phyloP scores from a whole-genome alignment of 495 filamentous ascomycete species.

The Aspergillus homomorphus region DNA sequence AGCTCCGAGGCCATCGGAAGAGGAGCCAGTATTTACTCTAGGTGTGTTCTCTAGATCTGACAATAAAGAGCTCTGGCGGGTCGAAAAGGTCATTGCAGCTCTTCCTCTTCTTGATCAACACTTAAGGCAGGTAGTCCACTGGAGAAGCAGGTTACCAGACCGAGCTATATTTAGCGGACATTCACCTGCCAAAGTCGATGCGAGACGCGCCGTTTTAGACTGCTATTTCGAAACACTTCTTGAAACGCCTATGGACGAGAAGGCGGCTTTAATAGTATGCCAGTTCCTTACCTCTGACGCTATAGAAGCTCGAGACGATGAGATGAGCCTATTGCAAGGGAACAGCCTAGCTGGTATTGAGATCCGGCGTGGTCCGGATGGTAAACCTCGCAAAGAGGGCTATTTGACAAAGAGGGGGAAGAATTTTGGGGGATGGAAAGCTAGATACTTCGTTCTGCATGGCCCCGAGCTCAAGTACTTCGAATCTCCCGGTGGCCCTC shows the following conservation, averaged over 20 bases:
- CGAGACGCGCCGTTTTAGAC: constrained; percentile 76
- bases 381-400: constrained; percentile 73
- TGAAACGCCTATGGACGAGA: constrained; percentile 74
- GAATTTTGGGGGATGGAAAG: constrained; percentile 99
- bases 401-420: constrained; percentile 96
- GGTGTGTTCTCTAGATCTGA: constrained; percentile 77
- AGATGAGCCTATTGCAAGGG: constrained; percentile 48
- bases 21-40: constrained; percentile 91
- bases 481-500: constrained; percentile 80
- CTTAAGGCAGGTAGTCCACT: constrained; percentile 65
- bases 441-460: constrained; percentile 87
- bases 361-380: constrained; percentile 53
- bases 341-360: constrained; percentile 36
- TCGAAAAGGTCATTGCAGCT: constrained; percentile 85
- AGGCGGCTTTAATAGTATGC: constrained; percentile 77
- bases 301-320: constrained; percentile 71
- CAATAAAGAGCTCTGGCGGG: constrained; percentile 81
- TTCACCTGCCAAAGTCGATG: constrained; percentile 90
- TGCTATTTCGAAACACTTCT: constrained; percentile 80
- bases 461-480: constrained; percentile 88
- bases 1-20: constrained; percentile 61
- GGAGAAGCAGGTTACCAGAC: constrained; percentile 75
- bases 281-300: constrained; percentile 84
- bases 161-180: constrained; percentile 85
- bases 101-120: constrained; percentile 78